Evolutionary conservation across 148 eudicot genomes (phyloP).

Genomic region (Cornus florida): DNA sequence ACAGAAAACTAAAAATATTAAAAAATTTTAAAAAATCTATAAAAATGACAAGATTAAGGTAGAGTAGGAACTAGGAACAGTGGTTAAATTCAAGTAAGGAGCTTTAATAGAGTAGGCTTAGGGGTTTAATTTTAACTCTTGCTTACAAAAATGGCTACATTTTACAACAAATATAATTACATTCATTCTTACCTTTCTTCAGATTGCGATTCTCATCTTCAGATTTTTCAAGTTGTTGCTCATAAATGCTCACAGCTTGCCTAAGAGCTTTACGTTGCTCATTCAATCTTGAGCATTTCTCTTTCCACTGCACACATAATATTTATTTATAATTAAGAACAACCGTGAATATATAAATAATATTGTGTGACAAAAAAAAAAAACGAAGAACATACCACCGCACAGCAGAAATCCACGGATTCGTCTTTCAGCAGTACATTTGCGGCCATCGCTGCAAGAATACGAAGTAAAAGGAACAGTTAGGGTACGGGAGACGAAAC

Average conservation of each 20-base stretch:
- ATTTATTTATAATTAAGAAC: background rate
- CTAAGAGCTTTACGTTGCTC: constrained; percentile 38
- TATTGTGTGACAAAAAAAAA: background rate
- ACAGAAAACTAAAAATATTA: too few species aligned
- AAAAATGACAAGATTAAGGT: too few species aligned
- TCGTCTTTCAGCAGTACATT: constrained; percentile 12
- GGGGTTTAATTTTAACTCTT: too few species aligned
- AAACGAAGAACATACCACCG: constrained; percentile 22
- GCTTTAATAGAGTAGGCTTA: too few species aligned
- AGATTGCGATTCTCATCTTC: constrained; percentile 40
- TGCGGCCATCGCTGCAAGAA: constrained; percentile 28
- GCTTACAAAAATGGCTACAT: too few species aligned
- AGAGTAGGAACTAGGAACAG: too few species aligned
- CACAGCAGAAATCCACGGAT: constrained; percentile 44
- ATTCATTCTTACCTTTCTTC: constrained; percentile 37
- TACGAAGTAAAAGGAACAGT: background rate
- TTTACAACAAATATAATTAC: background rate
- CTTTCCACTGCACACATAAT: constrained; percentile 36
- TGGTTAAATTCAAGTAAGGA: too few species aligned
- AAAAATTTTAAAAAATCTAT: too few species aligned
- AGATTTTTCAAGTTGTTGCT: constrained; percentile 26
- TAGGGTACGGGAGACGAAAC: background rate
- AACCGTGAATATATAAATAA: background rate
- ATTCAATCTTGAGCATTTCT: constrained; percentile 27
- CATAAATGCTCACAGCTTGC: constrained; percentile 33